Evolutionary conservation across 768 basidiomycete species (phyloP).

Genomic region (Daedaleopsis nitida): DNA sequence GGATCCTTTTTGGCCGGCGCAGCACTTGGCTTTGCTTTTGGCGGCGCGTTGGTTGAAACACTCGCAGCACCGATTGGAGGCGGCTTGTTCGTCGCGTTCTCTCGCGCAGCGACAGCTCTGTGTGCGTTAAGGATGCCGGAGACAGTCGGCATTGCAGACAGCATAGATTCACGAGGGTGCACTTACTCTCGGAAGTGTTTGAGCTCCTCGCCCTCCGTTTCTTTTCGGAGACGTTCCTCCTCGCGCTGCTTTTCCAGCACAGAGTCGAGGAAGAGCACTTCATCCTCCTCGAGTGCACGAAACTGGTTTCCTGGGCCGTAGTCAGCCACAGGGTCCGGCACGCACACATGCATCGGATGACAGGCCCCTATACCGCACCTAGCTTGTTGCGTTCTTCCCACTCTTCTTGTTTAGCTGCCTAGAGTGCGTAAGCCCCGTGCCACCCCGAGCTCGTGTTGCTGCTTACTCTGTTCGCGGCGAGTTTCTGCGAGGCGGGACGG

Average conservation of each 20-base stretch:
- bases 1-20: constrained; percentile 57
- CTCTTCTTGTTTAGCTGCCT: constrained; percentile 92
- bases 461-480: constrained; percentile 83
- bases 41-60: constrained; percentile 30
- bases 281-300: constrained; percentile 86
- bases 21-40: constrained; percentile 23
- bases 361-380: constrained; percentile 31
- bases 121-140: background rate
- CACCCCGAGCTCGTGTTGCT: constrained; percentile 6
- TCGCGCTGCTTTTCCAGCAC: constrained; percentile 73
- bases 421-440: constrained; percentile 26
- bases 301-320: constrained; percentile 74
- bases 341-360: background rate
- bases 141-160: background rate
- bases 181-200: constrained; percentile 75
- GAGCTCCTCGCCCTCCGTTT: constrained; percentile 78
- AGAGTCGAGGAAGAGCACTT: constrained; percentile 86
- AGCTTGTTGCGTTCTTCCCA: constrained; percentile 91
- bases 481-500: constrained; percentile 56
- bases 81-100: constrained; percentile 40
- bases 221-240: constrained; percentile 74
- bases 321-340: background rate
- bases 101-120: constrained; percentile 75
- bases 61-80: constrained; percentile 34
- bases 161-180: background rate